Percentiles rank a stretch among this genome's conserved stretches.
Conservation (phyloP, 1,284 basidiomycete species). For the Trametes pubescens region DNA sequence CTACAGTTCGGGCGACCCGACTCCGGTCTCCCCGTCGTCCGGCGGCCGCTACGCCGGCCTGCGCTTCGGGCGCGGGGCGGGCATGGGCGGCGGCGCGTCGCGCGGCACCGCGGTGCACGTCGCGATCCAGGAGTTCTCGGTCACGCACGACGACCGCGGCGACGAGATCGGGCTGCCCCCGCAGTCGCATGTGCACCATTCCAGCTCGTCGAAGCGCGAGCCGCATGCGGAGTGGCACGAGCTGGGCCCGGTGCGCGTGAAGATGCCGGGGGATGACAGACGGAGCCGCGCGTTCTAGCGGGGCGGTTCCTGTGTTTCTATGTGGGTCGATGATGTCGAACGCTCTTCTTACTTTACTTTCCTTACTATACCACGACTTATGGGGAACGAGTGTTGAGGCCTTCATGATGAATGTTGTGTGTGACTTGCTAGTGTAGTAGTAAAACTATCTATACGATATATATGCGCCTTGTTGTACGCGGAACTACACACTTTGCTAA, state of each 20-base stretch:
- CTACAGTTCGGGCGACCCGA: slow-evolving; percentile 2
- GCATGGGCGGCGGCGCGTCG: slow-evolving; percentile 1
- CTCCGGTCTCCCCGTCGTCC: neutral
- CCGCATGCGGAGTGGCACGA: slow-evolving; percentile 26
- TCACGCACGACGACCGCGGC: slow-evolving; percentile 29
- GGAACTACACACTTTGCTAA: neutral
- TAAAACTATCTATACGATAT: slow-evolving; percentile 20
- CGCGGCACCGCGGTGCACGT: slow-evolving; percentile 17
- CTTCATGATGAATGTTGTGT: neutral
- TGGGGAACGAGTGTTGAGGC: no score
- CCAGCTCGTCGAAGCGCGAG: slow-evolving; percentile 3
- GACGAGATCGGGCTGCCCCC: slow-evolving; percentile 16
- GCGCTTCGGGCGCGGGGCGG: slow-evolving; percentile 12
- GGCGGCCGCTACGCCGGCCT: slow-evolving; percentile 3
- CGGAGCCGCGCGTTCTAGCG: slow-evolving; percentile 5
- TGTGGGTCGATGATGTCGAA: neutral
- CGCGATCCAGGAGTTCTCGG: slow-evolving; percentile 28
- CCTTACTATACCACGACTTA: neutral
- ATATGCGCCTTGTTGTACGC: slow-evolving; percentile 1
- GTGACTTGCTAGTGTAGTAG: slow-evolving; percentile 7
- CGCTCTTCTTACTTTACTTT: slow-evolving; percentile 7
- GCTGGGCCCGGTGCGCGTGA: slow-evolving; percentile 21
- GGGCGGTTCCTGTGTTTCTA: neutral
- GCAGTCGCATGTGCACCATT: neutral
- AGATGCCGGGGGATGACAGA: neutral